Evolutionary conservation across 176 grass and related monocot genomes (phyloP).

Genomic region (Rhynchospora breviuscula): DNA sequence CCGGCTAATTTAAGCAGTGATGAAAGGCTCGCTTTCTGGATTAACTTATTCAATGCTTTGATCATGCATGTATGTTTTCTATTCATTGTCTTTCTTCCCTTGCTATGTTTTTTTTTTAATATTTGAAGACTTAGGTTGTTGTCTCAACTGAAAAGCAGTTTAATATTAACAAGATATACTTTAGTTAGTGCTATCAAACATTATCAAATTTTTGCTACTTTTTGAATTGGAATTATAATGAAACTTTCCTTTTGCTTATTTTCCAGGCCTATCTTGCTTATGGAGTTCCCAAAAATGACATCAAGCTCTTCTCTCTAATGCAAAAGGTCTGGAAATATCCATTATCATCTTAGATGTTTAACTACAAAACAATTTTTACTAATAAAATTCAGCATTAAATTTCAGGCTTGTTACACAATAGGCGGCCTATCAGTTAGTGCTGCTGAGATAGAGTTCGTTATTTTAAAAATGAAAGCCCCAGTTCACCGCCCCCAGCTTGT

Average conservation of each 20-base stretch:
- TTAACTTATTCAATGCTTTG: constrained; percentile 92
- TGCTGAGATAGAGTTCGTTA: constrained; percentile 90
- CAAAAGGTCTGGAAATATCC: constrained; percentile 63
- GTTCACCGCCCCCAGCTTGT: constrained; percentile 78
- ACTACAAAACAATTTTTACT: not conserved
- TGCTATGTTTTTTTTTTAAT: constrained; percentile 4
- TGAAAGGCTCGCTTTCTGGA: constrained; percentile 92
- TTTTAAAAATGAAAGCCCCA: constrained; percentile 89
- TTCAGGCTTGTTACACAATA: constrained; percentile 87
- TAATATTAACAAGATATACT: not conserved
- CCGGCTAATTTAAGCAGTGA: constrained; percentile 55
- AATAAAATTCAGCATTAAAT: not conserved
- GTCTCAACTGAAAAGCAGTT: not conserved
- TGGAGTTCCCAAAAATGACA: constrained; percentile 83
- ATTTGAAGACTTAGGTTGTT: not conserved
- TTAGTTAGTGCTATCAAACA: not conserved
- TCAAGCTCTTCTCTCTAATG: constrained; percentile 98
- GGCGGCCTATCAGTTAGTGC: constrained; percentile 88
- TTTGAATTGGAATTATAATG: not conserved
- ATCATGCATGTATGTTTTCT: constrained; percentile 97
- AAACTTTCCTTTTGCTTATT: constrained; percentile 8
- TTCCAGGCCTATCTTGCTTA: constrained; percentile 93
- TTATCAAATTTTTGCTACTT: not conserved
- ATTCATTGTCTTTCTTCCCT: constrained; percentile 1
- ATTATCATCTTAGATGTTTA: constrained; percentile 18